Evolutionary conservation across 2,329 filamentous ascomycete species (phyloP).

Genomic region (Chalaropsis thielavioides): DNA sequence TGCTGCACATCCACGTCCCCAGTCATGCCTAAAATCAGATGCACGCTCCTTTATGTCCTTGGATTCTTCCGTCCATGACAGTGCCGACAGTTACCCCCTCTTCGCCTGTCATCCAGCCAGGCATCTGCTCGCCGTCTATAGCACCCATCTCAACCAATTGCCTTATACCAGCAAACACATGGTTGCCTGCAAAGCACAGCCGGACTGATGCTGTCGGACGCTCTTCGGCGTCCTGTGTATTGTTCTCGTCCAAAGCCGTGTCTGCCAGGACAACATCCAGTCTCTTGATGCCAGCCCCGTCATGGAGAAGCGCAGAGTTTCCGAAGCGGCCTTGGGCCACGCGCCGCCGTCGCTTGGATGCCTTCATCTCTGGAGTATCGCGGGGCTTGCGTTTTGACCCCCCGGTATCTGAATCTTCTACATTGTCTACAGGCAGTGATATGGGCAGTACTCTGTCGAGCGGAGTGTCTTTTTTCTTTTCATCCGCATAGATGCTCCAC

Average conservation of each 20-base stretch:
- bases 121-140: slow-evolving; percentile 64
- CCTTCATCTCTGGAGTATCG: slow-evolving; percentile 18
- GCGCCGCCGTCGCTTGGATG: slow-evolving; percentile 43
- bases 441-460: slow-evolving; percentile 37
- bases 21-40: not conserved
- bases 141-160: slow-evolving; percentile 63
- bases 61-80: slow-evolving; percentile 52
- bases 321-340: slow-evolving; percentile 60
- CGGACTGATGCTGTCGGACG: slow-evolving; percentile 37
- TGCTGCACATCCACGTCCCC: not conserved
- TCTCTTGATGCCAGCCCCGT: slow-evolving; percentile 47
- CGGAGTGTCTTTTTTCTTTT: slow-evolving; percentile 39
- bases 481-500: slow-evolving; percentile 65
- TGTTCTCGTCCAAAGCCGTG: not conserved
- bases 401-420: slow-evolving; percentile 1
- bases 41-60: slow-evolving; percentile 30
- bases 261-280: slow-evolving; percentile 39
- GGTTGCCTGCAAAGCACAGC: slow-evolving; percentile 57
- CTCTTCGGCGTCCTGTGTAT: slow-evolving; percentile 10
- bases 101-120: slow-evolving; percentile 83
- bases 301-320: slow-evolving; percentile 37
- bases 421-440: slow-evolving; percentile 24
- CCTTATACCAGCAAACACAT: slow-evolving; percentile 69
- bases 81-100: slow-evolving; percentile 62
- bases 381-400: slow-evolving; percentile 1